Evolutionary conservation across 1,284 basidiomycete genomes (phyloP).

Genomic region (Omphalotus olearius): DNA sequence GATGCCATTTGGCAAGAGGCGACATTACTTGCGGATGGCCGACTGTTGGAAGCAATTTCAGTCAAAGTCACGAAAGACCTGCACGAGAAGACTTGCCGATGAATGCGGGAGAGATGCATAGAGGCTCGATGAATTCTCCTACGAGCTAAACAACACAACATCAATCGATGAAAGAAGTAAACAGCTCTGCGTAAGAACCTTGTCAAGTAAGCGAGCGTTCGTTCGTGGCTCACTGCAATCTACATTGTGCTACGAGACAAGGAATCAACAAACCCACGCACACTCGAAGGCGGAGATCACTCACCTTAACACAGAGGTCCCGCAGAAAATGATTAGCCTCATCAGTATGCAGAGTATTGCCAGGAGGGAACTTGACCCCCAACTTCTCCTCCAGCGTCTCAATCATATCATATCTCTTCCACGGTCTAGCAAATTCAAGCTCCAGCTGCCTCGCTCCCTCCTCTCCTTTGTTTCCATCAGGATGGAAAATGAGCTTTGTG

Average conservation of each 20-base stretch:
- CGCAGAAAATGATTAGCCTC: slow-evolving; percentile 89
- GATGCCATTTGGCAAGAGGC: slow-evolving; percentile 95
- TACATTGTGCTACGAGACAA: slow-evolving; percentile 75
- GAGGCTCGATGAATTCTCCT: slow-evolving; percentile 95
- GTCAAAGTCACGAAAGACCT: not conserved
- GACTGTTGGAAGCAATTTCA: not conserved
- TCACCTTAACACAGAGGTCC: slow-evolving; percentile 80
- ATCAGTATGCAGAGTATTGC: slow-evolving; percentile 85
- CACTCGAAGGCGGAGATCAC: slow-evolving; percentile 3
- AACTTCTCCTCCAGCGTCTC: slow-evolving; percentile 93
- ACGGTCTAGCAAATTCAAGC: slow-evolving; percentile 92
- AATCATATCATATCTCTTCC: slow-evolving; percentile 99
- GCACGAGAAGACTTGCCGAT: slow-evolving; percentile 55
- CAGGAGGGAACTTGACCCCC: slow-evolving; percentile 89
- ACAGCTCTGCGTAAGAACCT: slow-evolving; percentile 37
- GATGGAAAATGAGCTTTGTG: slow-evolving; percentile 87
- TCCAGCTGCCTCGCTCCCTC: slow-evolving; percentile 54
- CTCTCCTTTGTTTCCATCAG: slow-evolving; percentile 85
- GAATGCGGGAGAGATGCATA: slow-evolving; percentile 96
- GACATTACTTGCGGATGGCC: slow-evolving; percentile 98
- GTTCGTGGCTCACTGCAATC: slow-evolving; percentile 96
- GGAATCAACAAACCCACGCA: not conserved
- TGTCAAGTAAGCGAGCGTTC: slow-evolving; percentile 94
- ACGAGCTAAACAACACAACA: slow-evolving; percentile 61
- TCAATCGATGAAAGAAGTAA: not conserved